Conservation (phyloP, 192 early-diverging fungal species). For the Coemansia sp. region DNA sequence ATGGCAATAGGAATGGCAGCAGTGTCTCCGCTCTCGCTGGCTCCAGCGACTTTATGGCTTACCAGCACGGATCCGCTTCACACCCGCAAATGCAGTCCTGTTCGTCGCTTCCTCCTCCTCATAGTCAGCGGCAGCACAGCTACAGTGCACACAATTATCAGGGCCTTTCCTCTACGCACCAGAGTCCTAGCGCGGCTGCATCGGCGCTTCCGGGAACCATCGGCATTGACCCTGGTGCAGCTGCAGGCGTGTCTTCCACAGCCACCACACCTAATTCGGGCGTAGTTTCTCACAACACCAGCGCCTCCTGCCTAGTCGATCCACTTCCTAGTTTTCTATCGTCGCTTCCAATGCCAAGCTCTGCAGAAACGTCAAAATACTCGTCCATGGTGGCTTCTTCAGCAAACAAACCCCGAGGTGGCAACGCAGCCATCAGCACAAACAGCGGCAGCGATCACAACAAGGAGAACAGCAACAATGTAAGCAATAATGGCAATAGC, state of each 20-base stretch:
- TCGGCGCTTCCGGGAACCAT: slow-evolving; percentile 39
- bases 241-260: background rate
- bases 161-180: slow-evolving; percentile 11
- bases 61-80: slow-evolving; percentile 6
- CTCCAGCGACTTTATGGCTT: slow-evolving; percentile 6
- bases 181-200: slow-evolving; percentile 37
- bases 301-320: slow-evolving; percentile 24
- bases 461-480: slow-evolving; percentile 4
- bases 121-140: slow-evolving; percentile 19
- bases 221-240: slow-evolving; percentile 5
- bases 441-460: slow-evolving; percentile 10
- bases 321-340: slow-evolving; percentile 46
- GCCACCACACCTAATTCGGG: slow-evolving; percentile 22
- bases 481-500: slow-evolving; percentile 8
- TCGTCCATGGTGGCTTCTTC: slow-evolving; percentile 28
- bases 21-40: background rate
- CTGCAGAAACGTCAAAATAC: slow-evolving; percentile 37
- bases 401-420: slow-evolving; percentile 12
- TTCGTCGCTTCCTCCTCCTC: slow-evolving; percentile 10
- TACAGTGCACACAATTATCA: slow-evolving; percentile 19
- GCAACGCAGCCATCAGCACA: slow-evolving; percentile 1
- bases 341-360: slow-evolving; percentile 27
- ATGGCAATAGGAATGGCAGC: background rate
- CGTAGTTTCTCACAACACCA: slow-evolving; percentile 1
- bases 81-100: slow-evolving; percentile 5